Evolutionary conservation across 805 yeast species (phyloP).

Genomic region (Candida xiaguanensis): DNA sequence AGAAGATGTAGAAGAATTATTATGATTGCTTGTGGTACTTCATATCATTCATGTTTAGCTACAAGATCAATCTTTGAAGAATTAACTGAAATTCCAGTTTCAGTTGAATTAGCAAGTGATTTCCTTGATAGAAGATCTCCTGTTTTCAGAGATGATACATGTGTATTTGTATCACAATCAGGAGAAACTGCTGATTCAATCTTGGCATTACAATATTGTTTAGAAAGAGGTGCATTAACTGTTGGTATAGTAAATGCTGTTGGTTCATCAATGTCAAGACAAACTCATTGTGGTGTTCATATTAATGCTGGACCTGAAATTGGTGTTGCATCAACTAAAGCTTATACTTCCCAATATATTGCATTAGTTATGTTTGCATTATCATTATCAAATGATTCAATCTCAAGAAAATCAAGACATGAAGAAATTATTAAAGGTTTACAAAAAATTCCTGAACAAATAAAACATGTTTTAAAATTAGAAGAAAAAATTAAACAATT

Average conservation of each 20-base stretch:
- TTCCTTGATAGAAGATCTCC: constrained; percentile 93
- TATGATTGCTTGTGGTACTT: constrained; percentile 99
- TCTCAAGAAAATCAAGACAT: constrained; percentile 74
- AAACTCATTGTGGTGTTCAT: constrained; percentile 98
- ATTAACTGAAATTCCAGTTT: constrained; percentile 89
- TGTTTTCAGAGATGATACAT: constrained; percentile 97
- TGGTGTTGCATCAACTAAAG: constrained; percentile 98
- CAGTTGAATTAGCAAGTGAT: constrained; percentile 91
- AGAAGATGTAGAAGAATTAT: constrained; percentile 93
- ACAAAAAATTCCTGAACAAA: constrained; percentile 79
- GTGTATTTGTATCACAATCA: constrained; percentile 95
- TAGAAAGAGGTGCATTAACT: constrained; percentile 94
- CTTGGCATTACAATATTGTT: constrained; percentile 90
- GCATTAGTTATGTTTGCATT: constrained; percentile 96
- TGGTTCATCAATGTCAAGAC: constrained; percentile 95
- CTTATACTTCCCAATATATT: constrained; percentile 96
- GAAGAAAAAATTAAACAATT: constrained; percentile 71
- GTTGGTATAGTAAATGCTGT: constrained; percentile 97
- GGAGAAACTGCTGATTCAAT: constrained; percentile 99
- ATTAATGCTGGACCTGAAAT: constrained; percentile 99
- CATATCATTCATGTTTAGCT: constrained; percentile 97
- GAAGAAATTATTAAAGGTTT: constrained; percentile 83
- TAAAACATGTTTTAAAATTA: constrained; percentile 68
- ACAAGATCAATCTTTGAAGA: constrained; percentile 96
- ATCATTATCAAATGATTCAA: constrained; percentile 87